Evolutionary conservation across 2,329 filamentous ascomycete species (phyloP).

Genomic region (Neofusicoccum kwambonambiense): DNA sequence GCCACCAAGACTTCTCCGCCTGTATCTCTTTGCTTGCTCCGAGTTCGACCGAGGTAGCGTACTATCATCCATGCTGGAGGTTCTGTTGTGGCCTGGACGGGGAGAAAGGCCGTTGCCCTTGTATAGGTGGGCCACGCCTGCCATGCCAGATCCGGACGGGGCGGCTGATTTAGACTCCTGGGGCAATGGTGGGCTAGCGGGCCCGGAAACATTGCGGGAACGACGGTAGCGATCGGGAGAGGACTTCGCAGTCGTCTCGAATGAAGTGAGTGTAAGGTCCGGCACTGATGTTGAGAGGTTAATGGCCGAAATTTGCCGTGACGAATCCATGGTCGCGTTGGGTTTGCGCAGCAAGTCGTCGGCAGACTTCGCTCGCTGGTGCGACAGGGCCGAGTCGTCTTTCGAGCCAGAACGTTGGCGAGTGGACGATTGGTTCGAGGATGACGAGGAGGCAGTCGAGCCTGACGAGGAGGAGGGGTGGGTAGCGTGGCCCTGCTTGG

Average conservation of each 20-base stretch:
- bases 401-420: constrained; percentile 35
- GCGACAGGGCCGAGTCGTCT: constrained; percentile 49
- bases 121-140: constrained; percentile 56
- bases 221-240: constrained; percentile 84
- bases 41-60: constrained; percentile 59
- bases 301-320: constrained; percentile 47
- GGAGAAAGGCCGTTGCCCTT: constrained; percentile 23
- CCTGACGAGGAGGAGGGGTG: constrained; percentile 43
- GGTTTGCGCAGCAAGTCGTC: constrained; percentile 22
- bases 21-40: constrained; percentile 72
- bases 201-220: constrained; percentile 23
- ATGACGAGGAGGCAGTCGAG: constrained; percentile 49
- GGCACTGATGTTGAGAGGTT: constrained; percentile 53
- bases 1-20: constrained; percentile 79
- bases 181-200: constrained; percentile 9
- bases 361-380: constrained; percentile 28
- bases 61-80: constrained; percentile 68
- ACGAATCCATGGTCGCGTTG: constrained; percentile 28
- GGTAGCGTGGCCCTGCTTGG: constrained; percentile 35
- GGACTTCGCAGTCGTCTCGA: constrained; percentile 61
- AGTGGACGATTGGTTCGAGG: constrained; percentile 48
- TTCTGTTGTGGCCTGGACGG: constrained; percentile 54
- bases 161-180: constrained; percentile 37
- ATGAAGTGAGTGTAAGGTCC: constrained; percentile 55
- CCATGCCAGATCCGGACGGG: constrained; percentile 56